Conservation (phyloP, 345 rosid species). For the Populus euphratica region DNA sequence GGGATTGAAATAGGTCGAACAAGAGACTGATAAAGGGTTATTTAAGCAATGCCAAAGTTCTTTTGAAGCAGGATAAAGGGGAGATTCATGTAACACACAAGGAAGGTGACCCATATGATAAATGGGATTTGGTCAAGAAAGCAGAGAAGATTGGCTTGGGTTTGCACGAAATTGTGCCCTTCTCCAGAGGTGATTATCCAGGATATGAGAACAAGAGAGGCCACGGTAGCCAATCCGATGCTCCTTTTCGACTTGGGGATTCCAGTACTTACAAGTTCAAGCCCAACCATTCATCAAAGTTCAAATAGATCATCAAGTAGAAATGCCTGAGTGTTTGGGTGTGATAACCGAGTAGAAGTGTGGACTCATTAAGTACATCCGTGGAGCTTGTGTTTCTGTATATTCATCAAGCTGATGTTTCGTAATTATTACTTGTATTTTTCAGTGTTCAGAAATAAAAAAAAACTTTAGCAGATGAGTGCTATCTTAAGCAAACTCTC, state of each 20-base stretch:
- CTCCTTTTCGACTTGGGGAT: slow-evolving; percentile 21
- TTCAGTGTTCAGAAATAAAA: neutral
- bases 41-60: slow-evolving; percentile 24
- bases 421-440: neutral
- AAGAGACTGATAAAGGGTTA: slow-evolving; percentile 34
- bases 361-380: neutral
- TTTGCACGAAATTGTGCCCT: slow-evolving; percentile 16
- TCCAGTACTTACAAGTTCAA: slow-evolving; percentile 35
- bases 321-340: neutral
- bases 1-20: slow-evolving; percentile 26
- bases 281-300: slow-evolving; percentile 5
- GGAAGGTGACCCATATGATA: slow-evolving; percentile 29
- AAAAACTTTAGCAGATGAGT: neutral
- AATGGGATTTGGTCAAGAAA: slow-evolving; percentile 34
- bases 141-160: slow-evolving; percentile 31
- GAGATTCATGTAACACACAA: slow-evolving; percentile 41
- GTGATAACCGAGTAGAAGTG: neutral
- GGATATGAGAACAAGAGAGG: slow-evolving; percentile 36
- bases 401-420: neutral
- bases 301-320: neutral
- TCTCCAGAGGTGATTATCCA: slow-evolving; percentile 25
- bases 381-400: neutral
- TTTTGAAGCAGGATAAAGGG: slow-evolving; percentile 20
- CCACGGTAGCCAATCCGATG: slow-evolving; percentile 21
- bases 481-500: neutral